These are phyloP conservation scores for Suillus placidus DNA, from an alignment of 768 basidiomycete genomes.

Conservation along the genomic window DNA sequence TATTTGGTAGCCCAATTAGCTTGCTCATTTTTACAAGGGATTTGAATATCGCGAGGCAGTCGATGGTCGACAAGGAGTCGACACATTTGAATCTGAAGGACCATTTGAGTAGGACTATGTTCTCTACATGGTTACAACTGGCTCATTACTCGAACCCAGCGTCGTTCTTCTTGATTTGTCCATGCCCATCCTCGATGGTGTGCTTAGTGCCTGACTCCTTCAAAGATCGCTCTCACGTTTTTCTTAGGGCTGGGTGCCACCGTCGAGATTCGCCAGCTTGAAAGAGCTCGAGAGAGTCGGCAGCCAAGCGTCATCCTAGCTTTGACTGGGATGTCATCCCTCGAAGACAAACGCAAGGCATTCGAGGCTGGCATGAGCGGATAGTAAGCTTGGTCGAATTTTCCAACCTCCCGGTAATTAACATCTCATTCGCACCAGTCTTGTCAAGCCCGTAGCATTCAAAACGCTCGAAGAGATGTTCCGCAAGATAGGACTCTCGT, in stretches of 20 bases:
- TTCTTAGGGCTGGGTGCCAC: constrained; percentile 80
- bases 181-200: constrained; percentile 93
- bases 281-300: constrained; percentile 43
- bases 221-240: not conserved
- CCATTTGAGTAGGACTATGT: constrained; percentile 77
- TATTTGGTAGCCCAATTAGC: not conserved
- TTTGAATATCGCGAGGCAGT: constrained; percentile 78
- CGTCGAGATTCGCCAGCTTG: constrained; percentile 76
- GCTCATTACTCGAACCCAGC: constrained; percentile 40
- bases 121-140: constrained; percentile 6
- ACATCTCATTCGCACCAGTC: constrained; percentile 43
- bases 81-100: constrained; percentile 67
- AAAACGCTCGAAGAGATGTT: constrained; percentile 87
- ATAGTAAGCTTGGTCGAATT: constrained; percentile 58
- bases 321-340: constrained; percentile 89
- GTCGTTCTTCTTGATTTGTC: constrained; percentile 87
- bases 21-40: constrained; percentile 43
- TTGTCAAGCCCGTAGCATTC: constrained; percentile 96
- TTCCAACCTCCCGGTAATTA: not conserved
- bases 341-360: constrained; percentile 89
- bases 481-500: constrained; percentile 61
- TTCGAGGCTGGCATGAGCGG: constrained; percentile 95
- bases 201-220: constrained; percentile 17
- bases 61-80: constrained; percentile 86
- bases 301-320: constrained; percentile 70